Evolutionary conservation across 345 rosid species (phyloP).

Genomic region (Eucalyptus curtisii): DNA sequence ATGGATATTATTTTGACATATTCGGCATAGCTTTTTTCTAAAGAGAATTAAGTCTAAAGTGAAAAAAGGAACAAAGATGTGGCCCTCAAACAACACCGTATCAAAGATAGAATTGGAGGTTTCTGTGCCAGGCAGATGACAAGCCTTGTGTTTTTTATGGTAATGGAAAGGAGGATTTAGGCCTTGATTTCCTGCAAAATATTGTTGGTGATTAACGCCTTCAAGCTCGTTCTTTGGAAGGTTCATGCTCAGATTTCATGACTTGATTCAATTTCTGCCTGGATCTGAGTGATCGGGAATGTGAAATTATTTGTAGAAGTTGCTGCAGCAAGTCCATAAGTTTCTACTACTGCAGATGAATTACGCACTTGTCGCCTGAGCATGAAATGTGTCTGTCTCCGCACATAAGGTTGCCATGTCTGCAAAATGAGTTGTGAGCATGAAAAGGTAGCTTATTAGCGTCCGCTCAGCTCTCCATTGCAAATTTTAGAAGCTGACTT

Average conservation of each 20-base stretch:
- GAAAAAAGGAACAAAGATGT: background rate
- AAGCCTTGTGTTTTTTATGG: background rate
- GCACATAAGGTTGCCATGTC: background rate
- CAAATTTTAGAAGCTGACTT: background rate
- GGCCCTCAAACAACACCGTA: background rate
- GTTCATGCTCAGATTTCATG: background rate
- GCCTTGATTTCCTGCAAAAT: background rate
- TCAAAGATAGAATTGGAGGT: background rate
- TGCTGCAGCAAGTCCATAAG: background rate
- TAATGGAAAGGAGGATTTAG: background rate
- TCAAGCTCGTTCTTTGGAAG: background rate
- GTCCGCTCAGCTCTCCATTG: background rate
- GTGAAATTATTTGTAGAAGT: background rate
- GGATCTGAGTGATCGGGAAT: background rate
- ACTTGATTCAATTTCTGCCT: background rate
- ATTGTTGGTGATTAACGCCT: background rate
- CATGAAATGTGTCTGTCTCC: background rate
- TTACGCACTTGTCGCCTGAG: background rate
- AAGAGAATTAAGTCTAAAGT: background rate
- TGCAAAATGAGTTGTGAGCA: background rate
- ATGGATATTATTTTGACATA: background rate
- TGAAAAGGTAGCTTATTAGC: background rate
- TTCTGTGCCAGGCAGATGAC: background rate
- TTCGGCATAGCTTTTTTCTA: fast-evolving
- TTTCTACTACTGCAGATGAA: background rate